Evolutionary conservation across 2,329 filamentous ascomycete genomes (phyloP).

Genomic region (Claviceps purpurea): DNA sequence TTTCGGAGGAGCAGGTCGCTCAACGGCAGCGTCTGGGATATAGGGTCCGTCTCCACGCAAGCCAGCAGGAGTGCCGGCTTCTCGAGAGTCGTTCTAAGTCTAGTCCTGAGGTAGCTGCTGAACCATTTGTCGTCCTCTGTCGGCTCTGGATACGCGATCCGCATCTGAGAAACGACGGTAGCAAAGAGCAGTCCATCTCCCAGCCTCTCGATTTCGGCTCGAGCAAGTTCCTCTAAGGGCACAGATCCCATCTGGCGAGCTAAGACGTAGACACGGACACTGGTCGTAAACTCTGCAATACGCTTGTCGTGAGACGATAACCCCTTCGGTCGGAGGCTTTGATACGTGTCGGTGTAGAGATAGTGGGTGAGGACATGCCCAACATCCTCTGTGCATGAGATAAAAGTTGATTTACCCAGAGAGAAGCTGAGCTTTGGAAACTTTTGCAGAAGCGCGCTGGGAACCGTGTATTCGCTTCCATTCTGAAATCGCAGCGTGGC

Average conservation of each 20-base stretch:
- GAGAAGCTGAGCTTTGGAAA: background rate
- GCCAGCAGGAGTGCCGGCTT: background rate
- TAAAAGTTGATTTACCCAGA: background rate
- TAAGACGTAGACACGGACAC: background rate
- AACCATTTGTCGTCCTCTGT: background rate
- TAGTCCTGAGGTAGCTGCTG: background rate
- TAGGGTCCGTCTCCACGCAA: background rate
- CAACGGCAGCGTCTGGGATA: background rate
- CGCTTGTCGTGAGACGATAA: background rate
- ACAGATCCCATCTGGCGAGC: background rate
- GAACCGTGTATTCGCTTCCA: background rate
- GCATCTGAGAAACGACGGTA: background rate
- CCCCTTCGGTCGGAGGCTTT: background rate
- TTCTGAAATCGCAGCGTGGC: background rate
- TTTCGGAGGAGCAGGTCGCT: background rate
- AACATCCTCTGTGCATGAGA: background rate
- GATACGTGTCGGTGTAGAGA: background rate
- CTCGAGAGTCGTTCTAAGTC: background rate
- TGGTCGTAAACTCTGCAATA: background rate
- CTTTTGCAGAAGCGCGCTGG: background rate
- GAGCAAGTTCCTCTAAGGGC: background rate
- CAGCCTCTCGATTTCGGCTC: background rate
- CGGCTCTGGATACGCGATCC: background rate
- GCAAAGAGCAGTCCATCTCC: background rate
- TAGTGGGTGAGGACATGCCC: background rate